Conservation (phyloP, 2,329 filamentous ascomycete species). For the Penicillium sp. region DNA sequence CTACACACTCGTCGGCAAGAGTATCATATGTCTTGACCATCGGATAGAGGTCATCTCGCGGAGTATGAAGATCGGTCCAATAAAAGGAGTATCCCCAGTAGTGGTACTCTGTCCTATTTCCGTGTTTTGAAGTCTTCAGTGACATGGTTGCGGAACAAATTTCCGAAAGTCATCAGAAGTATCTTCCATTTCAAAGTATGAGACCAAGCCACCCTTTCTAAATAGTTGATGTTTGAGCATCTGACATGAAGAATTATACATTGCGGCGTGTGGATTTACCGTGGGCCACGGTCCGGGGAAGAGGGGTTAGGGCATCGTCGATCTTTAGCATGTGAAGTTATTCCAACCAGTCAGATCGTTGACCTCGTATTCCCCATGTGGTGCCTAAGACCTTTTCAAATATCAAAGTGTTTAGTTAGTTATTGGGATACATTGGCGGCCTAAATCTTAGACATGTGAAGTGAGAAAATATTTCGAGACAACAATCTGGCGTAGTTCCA, state of each 20-base stretch:
- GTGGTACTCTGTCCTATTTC: slow-evolving; percentile 22
- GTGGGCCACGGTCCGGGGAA: slow-evolving; percentile 22
- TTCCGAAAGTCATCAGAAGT: too few species aligned
- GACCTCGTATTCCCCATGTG: neutral
- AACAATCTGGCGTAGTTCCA: too few species aligned
- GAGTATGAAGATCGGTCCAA: slow-evolving; percentile 64
- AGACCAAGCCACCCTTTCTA: neutral
- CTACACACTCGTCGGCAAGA: slow-evolving; percentile 63
- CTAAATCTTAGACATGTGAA: neutral
- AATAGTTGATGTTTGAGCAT: neutral
- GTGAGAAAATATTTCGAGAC: too few species aligned
- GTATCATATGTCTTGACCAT: slow-evolving; percentile 65
- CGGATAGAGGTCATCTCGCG: slow-evolving; percentile 54
- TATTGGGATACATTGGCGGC: too few species aligned
- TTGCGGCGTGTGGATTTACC: slow-evolving; percentile 2
- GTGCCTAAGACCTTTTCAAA: neutral
- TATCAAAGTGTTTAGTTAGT: neutral
- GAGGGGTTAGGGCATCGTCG: neutral
- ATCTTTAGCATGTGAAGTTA: slow-evolving; percentile 19
- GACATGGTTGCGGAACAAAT: slow-evolving; percentile 10
- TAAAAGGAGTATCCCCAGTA: slow-evolving; percentile 66
- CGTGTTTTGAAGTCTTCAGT: slow-evolving; percentile 11
- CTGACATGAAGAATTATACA: neutral
- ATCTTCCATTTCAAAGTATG: neutral
- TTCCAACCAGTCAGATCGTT: slow-evolving; percentile 11